Base-by-base conservation (phyloP, 148 eudicot species). In the Polygonum maritimum region DNA sequence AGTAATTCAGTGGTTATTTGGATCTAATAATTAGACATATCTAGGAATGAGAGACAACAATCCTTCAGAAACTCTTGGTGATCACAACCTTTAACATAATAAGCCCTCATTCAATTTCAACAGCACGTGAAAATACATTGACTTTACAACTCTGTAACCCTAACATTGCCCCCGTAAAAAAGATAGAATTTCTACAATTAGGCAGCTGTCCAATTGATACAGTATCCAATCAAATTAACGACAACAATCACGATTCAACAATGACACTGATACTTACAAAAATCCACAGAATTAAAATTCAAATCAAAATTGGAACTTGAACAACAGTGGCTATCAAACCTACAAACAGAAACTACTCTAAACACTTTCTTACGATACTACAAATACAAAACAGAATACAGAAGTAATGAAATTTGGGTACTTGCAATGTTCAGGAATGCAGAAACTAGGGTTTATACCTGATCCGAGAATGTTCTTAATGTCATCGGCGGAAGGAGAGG, bases 381-480 rank as follows among this genome's bases (percentile, higher is more conserved):
- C 31, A 26, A 1, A 1, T 26, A 26, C 31, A 26, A 26, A 26
- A 26, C 16, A 1, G 18, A 21, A 7, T 3, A 58, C 14, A 0
- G 18, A 33, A 63, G 33, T 40, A 63, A 8, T 7, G 70, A 67
- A 67, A 15, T 67, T 22, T 3, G 9, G 9, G 38, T 35, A 67
- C n/a, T 14, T 36, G 71, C 44, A 36, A 67, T 35, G 4, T 60
- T 22, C 38, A 10, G 38, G 38, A 12, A 11, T 0, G 36, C 38
- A 62, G 36, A 62, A 31, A 13, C 2, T 10, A 63, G 70, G 18
- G 40, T 35, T 35, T 15, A 10, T 67, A 93, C 98, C 96, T 75
- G 98, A 84, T 15, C 81, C 84, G 48, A 93, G 89, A 52, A 92
- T 86, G 0, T 74, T 15, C 81, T 86, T 87, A 62, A 90, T 22